These are phyloP conservation scores for Oryza punctata DNA, from an alignment of 176 grass and related monocot genomes.

Conservation along the genomic window DNA sequence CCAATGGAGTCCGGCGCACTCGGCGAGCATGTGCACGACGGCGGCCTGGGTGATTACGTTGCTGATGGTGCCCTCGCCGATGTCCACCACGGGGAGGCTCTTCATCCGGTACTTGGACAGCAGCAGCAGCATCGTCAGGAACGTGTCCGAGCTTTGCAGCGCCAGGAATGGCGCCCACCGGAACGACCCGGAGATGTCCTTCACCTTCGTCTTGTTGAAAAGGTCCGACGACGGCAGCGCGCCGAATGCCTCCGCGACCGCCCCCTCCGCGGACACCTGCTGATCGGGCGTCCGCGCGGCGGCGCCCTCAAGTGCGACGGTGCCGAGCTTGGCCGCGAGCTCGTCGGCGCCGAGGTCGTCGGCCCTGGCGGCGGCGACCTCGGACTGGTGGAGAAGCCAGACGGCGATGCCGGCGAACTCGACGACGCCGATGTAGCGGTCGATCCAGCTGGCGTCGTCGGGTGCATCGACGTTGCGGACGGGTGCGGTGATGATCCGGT, in stretches of 20 bases:
- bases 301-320: conserved; percentile 40
- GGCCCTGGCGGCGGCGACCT: conserved; percentile 13
- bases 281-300: background rate
- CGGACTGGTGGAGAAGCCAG: conserved; percentile 83
- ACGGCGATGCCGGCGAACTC: conserved; percentile 94
- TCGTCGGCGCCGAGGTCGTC: conserved; percentile 45
- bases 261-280: conserved; percentile 4
- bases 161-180: conserved; percentile 97
- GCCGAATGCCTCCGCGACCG: conserved; percentile 61
- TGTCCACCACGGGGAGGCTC: conserved; percentile 94
- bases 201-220: conserved; percentile 92
- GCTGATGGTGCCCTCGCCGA: conserved; percentile 80
- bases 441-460: conserved; percentile 96
- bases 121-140: conserved; percentile 90
- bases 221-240: conserved; percentile 90
- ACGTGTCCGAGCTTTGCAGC: conserved; percentile 90
- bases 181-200: conserved; percentile 91
- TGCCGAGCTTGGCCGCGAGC: conserved; percentile 66
- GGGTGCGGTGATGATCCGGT: conserved; percentile 80
- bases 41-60: conserved; percentile 87
- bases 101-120: conserved; percentile 98
- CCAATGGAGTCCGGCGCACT: conserved; percentile 90
- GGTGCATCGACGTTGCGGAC: conserved; percentile 83
- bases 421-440: conserved; percentile 91
- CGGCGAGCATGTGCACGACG: conserved; percentile 93